Conservation (phyloP, 129 eudicot genomes). For the Scalesia atractyloides region DNA sequence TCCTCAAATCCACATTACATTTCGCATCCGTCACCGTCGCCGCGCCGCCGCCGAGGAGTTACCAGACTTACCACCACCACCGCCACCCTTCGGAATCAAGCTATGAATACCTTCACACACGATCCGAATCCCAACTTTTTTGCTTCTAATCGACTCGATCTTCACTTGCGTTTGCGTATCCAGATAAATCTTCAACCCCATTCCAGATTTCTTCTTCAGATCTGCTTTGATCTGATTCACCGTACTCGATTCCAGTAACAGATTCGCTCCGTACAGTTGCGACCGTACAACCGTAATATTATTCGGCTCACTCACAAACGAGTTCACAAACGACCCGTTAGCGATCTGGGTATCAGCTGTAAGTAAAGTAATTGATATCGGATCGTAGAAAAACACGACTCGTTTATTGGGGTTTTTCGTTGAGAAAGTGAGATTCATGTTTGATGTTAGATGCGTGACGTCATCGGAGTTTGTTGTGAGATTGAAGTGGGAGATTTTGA, state of each 20-base stretch:
- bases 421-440: slow-evolving; percentile 65
- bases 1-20: slow-evolving; percentile 85
- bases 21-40: slow-evolving; percentile 59
- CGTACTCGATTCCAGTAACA: slow-evolving; percentile 51
- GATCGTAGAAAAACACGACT: slow-evolving; percentile 51
- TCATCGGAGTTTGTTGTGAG: slow-evolving; percentile 68
- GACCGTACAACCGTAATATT: slow-evolving; percentile 50
- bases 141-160: slow-evolving; percentile 55
- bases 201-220: slow-evolving; percentile 66
- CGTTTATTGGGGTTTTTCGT: slow-evolving; percentile 72
- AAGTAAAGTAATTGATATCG: slow-evolving; percentile 36
- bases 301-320: slow-evolving; percentile 47
- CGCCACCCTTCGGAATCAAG: slow-evolving; percentile 43
- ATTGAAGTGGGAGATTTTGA: slow-evolving; percentile 60
- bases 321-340: slow-evolving; percentile 41
- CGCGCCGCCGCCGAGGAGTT: slow-evolving; percentile 29
- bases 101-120: slow-evolving; percentile 72
- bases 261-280: slow-evolving; percentile 17
- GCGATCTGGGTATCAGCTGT: slow-evolving; percentile 46
- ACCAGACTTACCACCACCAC: slow-evolving; percentile 36
- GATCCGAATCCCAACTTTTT: slow-evolving; percentile 68
- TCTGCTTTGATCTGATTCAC: slow-evolving; percentile 50
- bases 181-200: slow-evolving; percentile 49
- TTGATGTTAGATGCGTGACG: slow-evolving; percentile 58
- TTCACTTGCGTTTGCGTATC: slow-evolving; percentile 69